Percentiles rank a stretch among this genome's conserved stretches.
These are phyloP conservation scores for Crithidia fasciculata DNA, from an alignment of 208 protist species.

Conservation along the genomic window DNA sequence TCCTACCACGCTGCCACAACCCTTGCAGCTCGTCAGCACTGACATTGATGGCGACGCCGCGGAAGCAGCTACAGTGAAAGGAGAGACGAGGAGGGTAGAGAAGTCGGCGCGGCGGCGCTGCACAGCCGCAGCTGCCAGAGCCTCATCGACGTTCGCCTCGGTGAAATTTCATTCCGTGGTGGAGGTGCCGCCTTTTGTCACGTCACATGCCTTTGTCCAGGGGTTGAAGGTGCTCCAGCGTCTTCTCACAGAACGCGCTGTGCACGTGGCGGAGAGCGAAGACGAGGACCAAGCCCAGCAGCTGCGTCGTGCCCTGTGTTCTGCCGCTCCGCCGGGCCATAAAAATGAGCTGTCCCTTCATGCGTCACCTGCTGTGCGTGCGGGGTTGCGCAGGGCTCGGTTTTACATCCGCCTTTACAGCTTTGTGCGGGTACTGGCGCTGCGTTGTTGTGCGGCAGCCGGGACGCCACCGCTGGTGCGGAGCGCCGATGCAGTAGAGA, in stretches of 20 bases:
- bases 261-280: not conserved
- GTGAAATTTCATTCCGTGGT: constrained; percentile 23
- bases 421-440: constrained; percentile 12
- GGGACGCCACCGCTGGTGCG: not conserved
- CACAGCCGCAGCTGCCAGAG: not conserved
- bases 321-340: not conserved
- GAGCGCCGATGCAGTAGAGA: constrained; percentile 10
- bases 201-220: constrained; percentile 8
- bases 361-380: not conserved
- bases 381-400: constrained; percentile 1
- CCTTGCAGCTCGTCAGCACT: not conserved
- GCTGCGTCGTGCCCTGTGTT: not conserved
- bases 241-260: not conserved
- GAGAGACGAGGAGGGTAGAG: not conserved
- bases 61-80: not conserved
- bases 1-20: not conserved
- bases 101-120: constrained; percentile 15
- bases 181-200: constrained; percentile 17
- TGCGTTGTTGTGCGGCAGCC: not conserved
- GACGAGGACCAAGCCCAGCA: not conserved
- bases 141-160: constrained; percentile 8
- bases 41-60: not conserved
- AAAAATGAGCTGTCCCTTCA: not conserved
- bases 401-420: constrained; percentile 27
- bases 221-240: constrained; percentile 19